A percentile compares a stretch with the other conserved stretches of the same genome.
phyloP scores from a whole-genome alignment of 306 rosid species.

The Trifolium dubium region DNA sequence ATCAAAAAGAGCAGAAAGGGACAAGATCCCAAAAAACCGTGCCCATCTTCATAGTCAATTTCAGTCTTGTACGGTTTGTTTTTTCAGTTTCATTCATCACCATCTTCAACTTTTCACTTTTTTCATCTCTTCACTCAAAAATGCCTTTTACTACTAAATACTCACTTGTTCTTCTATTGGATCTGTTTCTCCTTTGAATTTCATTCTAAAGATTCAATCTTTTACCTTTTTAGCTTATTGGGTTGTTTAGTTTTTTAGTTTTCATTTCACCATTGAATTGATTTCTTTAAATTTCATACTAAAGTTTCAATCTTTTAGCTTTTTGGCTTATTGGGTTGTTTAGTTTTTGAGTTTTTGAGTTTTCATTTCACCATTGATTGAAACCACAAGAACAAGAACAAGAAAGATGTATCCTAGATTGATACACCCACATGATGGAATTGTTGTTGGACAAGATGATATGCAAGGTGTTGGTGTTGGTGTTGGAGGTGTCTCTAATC shows the following conservation, averaged over 20 bases:
- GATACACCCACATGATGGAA: constrained; percentile 65
- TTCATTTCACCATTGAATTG: too few relatives aligned
- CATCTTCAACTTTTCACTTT: too few relatives aligned
- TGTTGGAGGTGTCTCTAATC: constrained; percentile 38
- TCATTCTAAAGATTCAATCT: background rate
- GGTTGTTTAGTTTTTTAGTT: constrained; percentile 3
- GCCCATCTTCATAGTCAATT: constrained; percentile 45
- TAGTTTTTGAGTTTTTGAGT: constrained; percentile 16
- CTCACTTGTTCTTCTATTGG: constrained; percentile 30
- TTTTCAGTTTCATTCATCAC: constrained; percentile 7
- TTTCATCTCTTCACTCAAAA: constrained; percentile 7
- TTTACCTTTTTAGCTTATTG: constrained; percentile 5
- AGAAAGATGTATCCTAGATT: constrained; percentile 70
- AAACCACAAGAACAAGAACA: constrained; percentile 23
- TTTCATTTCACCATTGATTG: background rate
- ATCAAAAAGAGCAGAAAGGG: constrained; percentile 50
- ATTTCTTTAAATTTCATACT: too few relatives aligned
- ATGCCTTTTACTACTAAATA: background rate
- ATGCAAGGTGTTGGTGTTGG: constrained; percentile 43
- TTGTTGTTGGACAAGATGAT: constrained; percentile 56
- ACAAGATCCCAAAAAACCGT: constrained; percentile 62
- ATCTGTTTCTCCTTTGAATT: background rate
- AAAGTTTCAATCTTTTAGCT: too few relatives aligned
- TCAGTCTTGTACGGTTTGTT: constrained; percentile 34
- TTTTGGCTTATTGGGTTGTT: too few relatives aligned